These are phyloP conservation scores for Metschnikowia lunata DNA, from an alignment of 805 yeast genomes.

Conservation along the genomic window DNA sequence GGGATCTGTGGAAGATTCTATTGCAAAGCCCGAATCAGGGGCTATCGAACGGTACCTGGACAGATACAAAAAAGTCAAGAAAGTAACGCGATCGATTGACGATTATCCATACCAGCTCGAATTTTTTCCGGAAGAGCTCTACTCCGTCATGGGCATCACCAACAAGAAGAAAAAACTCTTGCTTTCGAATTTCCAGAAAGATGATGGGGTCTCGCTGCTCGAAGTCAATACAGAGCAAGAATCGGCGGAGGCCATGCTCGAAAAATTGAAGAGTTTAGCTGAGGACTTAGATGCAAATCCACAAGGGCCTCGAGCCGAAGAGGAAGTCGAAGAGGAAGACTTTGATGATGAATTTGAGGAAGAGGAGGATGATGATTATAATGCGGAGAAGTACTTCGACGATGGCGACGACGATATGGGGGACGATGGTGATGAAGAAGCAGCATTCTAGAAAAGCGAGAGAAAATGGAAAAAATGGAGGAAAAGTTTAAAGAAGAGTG, in stretches of 20 bases:
- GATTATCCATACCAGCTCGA: slow-evolving; percentile 72
- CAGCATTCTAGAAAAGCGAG: slow-evolving; percentile 47
- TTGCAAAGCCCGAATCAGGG: slow-evolving; percentile 38
- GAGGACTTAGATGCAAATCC: slow-evolving; percentile 42
- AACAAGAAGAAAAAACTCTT: slow-evolving; percentile 51
- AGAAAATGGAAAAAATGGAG: no score
- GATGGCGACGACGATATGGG: slow-evolving; percentile 63
- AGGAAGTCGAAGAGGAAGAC: slow-evolving; percentile 43
- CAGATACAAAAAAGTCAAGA: slow-evolving; percentile 64
- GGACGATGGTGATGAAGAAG: slow-evolving; percentile 65
- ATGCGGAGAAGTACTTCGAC: slow-evolving; percentile 76
- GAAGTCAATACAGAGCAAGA: slow-evolving; percentile 27
- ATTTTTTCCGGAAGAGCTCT: slow-evolving; percentile 75
- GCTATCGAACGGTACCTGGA: slow-evolving; percentile 83
- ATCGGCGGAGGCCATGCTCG: slow-evolving; percentile 35
- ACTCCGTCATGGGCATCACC: slow-evolving; percentile 61
- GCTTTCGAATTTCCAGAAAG: slow-evolving; percentile 35
- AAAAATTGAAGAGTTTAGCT: slow-evolving; percentile 37
- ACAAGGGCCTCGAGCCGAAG: slow-evolving; percentile 41
- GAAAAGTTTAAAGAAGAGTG: no score
- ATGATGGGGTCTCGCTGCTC: slow-evolving; percentile 36
- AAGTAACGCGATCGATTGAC: slow-evolving; percentile 65
- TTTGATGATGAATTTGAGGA: slow-evolving; percentile 67
- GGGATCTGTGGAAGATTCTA: slow-evolving; percentile 42
- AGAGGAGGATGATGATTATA: slow-evolving; percentile 74